Conservation (phyloP, 352 stramenopile genomes). For the Pythium dissotocum region DNA sequence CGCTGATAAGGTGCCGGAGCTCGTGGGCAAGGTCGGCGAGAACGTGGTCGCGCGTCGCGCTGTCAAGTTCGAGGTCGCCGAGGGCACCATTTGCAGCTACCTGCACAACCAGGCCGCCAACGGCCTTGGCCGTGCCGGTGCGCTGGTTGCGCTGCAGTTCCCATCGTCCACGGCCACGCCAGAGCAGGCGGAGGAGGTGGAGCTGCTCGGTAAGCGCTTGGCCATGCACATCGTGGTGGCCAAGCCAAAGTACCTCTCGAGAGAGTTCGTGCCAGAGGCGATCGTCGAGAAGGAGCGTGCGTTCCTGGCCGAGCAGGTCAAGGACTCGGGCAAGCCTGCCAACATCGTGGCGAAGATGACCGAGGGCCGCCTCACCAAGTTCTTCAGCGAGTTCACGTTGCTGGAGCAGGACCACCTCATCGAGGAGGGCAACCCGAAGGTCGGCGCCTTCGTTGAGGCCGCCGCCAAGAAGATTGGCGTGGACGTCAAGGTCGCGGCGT, state of each 20-base stretch:
- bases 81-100: conserved; percentile 85
- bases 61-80: conserved; percentile 63
- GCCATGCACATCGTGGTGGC: conserved; percentile 96
- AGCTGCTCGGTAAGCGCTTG: conserved; percentile 89
- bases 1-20: conserved; percentile 67
- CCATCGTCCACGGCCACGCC: conserved; percentile 42
- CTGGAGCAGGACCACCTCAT: conserved; percentile 94
- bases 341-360: conserved; percentile 96
- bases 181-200: conserved; percentile 56
- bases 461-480: conserved; percentile 67
- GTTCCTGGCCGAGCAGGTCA: conserved; percentile 90
- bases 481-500: conserved; percentile 60
- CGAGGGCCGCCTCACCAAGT: conserved; percentile 92
- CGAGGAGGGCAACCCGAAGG: conserved; percentile 91
- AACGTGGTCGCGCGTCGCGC: conserved; percentile 82
- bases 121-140: conserved; percentile 77
- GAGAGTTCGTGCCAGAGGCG: conserved; percentile 80
- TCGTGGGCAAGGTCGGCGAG: conserved; percentile 86
- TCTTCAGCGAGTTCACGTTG: conserved; percentile 93
- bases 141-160: conserved; percentile 90
- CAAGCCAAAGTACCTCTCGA: conserved; percentile 90
- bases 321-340: conserved; percentile 84
- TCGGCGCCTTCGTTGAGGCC: conserved; percentile 74
- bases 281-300: conserved; percentile 91
- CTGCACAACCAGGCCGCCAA: conserved; percentile 77